Percentiles rank a stretch among this genome's conserved stretches.
Evolutionary conservation across 805 yeast species (phyloP).

Genomic region (Phaffomyces antillensis): DNA sequence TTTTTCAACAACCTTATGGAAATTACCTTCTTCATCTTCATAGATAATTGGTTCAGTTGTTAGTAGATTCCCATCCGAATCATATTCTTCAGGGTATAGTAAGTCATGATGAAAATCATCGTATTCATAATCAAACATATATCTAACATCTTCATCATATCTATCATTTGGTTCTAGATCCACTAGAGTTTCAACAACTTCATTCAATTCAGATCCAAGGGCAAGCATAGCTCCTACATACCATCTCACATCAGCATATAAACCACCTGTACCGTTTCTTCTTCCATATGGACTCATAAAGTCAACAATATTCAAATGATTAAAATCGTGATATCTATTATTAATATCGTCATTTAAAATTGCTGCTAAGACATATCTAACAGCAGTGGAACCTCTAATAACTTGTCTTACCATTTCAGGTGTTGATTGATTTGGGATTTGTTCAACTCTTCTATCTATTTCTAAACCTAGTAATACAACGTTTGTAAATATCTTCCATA

Average conservation of each 20-base stretch:
- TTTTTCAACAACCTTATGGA: constrained; percentile 19
- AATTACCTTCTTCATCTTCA: constrained; percentile 23
- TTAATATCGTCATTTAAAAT: constrained; percentile 45
- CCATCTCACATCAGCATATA: constrained; percentile 50
- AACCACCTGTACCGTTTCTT: constrained; percentile 50
- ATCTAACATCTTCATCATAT: constrained; percentile 60
- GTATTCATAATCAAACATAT: constrained; percentile 52
- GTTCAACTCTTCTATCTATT: constrained; percentile 46
- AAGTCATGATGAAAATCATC: constrained; percentile 33
- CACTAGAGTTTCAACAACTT: constrained; percentile 45
- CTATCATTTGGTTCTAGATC: constrained; percentile 55
- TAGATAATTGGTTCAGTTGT: constrained; percentile 16
- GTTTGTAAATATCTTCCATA: constrained; percentile 64
- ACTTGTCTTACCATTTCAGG: constrained; percentile 43
- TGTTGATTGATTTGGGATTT: constrained; percentile 21
- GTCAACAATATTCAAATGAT: constrained; percentile 49
- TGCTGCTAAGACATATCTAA: constrained; percentile 55
- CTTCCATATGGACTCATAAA: constrained; percentile 66
- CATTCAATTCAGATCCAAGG: constrained; percentile 38
- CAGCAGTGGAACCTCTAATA: constrained; percentile 56
- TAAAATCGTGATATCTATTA: constrained; percentile 44
- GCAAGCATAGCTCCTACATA: constrained; percentile 50
- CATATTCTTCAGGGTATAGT: constrained; percentile 21
- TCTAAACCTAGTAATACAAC: constrained; percentile 55
- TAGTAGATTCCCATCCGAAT: constrained; percentile 5